A percentile compares a stretch with the other conserved stretches of the same genome.
These are phyloP conservation scores for Rauvolfia tetraphylla DNA, from an alignment of 257 asterid species.

Conservation along the genomic window DNA sequence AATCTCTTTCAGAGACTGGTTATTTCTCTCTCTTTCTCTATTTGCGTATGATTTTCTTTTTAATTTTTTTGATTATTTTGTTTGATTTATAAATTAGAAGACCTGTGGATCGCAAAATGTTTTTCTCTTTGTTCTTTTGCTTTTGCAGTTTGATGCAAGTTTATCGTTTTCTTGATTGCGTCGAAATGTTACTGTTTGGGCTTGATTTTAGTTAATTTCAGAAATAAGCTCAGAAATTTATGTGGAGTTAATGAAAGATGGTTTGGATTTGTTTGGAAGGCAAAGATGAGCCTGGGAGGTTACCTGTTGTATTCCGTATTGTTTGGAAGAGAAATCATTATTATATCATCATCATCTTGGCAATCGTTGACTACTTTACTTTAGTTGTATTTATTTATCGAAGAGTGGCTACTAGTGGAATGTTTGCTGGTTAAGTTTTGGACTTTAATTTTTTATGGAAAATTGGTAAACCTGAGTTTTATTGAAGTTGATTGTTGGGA, in stretches of 20 bases:
- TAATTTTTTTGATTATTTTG: background rate
- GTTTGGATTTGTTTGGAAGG: background rate
- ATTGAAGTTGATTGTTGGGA: background rate
- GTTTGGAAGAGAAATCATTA: background rate
- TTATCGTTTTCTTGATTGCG: background rate
- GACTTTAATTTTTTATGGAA: background rate
- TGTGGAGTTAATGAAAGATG: background rate
- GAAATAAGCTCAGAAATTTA: background rate
- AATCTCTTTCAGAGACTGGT: slow-evolving; percentile 64
- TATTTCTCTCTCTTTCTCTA: slow-evolving; percentile 4
- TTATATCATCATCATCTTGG: background rate
- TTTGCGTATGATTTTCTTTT: background rate
- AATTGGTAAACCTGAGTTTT: background rate
- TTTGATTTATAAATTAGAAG: background rate
- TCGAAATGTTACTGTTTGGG: background rate
- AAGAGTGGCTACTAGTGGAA: background rate
- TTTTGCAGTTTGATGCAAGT: background rate
- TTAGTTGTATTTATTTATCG: background rate
- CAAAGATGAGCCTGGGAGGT: background rate
- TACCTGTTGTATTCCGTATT: background rate
- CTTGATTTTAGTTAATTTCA: background rate
- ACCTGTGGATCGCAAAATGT: background rate
- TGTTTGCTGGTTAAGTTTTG: background rate
- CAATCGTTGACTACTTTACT: background rate
- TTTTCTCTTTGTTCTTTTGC: background rate